Base-by-base conservation (phyloP, 148 eudicot species). In the Amaranthus cruentus region DNA sequence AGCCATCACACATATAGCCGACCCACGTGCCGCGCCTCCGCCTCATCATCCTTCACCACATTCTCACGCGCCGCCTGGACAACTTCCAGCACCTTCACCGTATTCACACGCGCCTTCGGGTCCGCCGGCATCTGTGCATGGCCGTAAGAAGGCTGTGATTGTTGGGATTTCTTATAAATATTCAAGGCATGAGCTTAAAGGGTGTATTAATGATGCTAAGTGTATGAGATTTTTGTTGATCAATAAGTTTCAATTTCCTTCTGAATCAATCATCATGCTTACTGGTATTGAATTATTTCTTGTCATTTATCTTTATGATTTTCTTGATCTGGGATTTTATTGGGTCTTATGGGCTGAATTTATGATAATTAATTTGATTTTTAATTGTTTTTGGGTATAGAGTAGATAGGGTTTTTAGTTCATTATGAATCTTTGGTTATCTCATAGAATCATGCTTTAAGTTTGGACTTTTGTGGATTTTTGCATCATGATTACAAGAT, bases 171-270 rank as follows among this genome's bases (percentile, higher is more conserved):
- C 96, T 70, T 96, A 96, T 55, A 78, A 60, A 63, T 75, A 46
- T 28, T 82, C 99, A 1, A 77, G 88, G 55, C 88, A 92, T 50
- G 94, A 87, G 87, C 90, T 96, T 50, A 87, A 88, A 50, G 99
- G 99, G 7, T 92, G 97, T 52, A 81, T 96, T 6, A 96, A 96
- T 75, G 99, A 96, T 63, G 96, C 97, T 38, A 96, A 96, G 85
- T 92, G 92, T 71, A 96, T 96, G 99, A 84, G 83, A 12, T 80
- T 74, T 79, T 54, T 96, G 68, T 67, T 96, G 73, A 80, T 92
- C 1, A 87, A 87, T 43, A 88, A 84, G 87, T 96, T 96, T 58
- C 78, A 77, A 4, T 96, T 92, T 62, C 87, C 96, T 0, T 79
- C 96, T 67, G 81, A 91, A 49, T 85, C 90, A 6, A 90, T 96